Evolutionary conservation across 805 yeast species (phyloP).

Genomic region (Ogataea siamensis): DNA sequence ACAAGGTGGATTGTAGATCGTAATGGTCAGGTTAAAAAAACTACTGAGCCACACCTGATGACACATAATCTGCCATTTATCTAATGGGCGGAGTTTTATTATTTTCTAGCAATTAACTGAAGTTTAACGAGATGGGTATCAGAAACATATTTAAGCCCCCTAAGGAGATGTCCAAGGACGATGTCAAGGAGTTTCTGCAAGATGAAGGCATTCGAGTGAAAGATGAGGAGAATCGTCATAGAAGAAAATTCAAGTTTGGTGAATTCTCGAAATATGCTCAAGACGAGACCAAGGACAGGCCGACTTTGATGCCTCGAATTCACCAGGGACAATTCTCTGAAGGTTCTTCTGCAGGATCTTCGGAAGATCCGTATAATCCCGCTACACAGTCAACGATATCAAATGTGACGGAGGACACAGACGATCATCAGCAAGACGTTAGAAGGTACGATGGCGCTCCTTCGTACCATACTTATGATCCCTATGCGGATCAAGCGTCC

Average conservation of each 20-base stretch:
- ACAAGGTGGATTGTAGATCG: neutral
- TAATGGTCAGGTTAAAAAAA: neutral
- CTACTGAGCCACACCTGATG: slow-evolving; percentile 6
- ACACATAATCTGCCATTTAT: slow-evolving; percentile 8
- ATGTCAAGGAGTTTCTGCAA: slow-evolving; percentile 40
- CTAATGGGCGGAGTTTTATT: slow-evolving; percentile 6
- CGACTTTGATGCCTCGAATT: slow-evolving; percentile 26
- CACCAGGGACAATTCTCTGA: slow-evolving; percentile 15
- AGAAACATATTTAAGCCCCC: slow-evolving; percentile 50
- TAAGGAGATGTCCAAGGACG: slow-evolving; percentile 43
- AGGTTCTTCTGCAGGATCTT: slow-evolving; percentile 14
- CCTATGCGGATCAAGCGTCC: slow-evolving; percentile 22
- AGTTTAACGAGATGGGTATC: slow-evolving; percentile 42
- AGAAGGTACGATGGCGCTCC: slow-evolving; percentile 16
- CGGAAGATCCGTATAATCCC: slow-evolving; percentile 22
- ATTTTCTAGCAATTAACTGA: neutral
- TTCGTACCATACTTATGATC: slow-evolving; percentile 26
- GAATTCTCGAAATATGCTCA: slow-evolving; percentile 49
- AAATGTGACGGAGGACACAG: slow-evolving; percentile 16
- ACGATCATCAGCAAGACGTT: slow-evolving; percentile 4
- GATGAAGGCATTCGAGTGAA: slow-evolving; percentile 44
- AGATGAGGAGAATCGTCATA: slow-evolving; percentile 26
- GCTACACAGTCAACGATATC: slow-evolving; percentile 25
- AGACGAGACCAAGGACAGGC: slow-evolving; percentile 30
- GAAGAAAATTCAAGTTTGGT: slow-evolving; percentile 41